phyloP scores from a whole-genome alignment of 2,329 filamentous ascomycete genomes.

The Alternaria infectoria region DNA sequence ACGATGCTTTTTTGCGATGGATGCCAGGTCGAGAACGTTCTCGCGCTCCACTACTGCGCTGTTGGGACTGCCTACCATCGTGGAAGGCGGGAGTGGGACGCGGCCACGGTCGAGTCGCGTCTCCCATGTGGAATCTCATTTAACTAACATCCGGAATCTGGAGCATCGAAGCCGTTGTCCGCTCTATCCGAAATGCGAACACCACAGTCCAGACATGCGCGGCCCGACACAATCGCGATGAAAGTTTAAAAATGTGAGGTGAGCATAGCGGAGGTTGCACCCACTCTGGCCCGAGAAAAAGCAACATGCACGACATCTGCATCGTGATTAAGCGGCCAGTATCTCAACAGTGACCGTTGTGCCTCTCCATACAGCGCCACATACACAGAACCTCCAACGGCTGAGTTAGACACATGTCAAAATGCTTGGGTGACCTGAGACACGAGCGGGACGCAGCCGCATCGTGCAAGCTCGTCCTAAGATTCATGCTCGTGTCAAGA shows the following conservation, averaged over 20 bases:
- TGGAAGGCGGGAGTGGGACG: not conserved
- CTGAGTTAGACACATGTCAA: slow-evolving; percentile 7
- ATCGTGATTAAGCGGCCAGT: not conserved
- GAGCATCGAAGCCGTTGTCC: not conserved
- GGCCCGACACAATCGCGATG: not conserved
- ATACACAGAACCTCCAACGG: not conserved
- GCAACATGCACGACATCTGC: not conserved
- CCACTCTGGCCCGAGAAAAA: not conserved
- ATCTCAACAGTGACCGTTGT: not conserved
- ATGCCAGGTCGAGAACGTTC: slow-evolving; percentile 7
- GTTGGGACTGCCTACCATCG: slow-evolving; percentile 1
- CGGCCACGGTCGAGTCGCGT: not conserved
- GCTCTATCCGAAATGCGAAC: not conserved
- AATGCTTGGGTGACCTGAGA: slow-evolving; percentile 7
- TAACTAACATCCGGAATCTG: not conserved
- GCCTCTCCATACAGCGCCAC: not conserved
- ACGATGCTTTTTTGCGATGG: slow-evolving; percentile 7
- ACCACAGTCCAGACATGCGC: slow-evolving; percentile 3
- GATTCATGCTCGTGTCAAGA: slow-evolving; percentile 6
- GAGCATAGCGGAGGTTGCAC: not conserved
- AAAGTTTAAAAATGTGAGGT: not conserved
- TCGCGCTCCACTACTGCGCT: slow-evolving; percentile 3
- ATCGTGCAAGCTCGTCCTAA: slow-evolving; percentile 5
- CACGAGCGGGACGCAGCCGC: not conserved
- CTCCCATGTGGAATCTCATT: slow-evolving; percentile 5